These are phyloP conservation scores for Chrysoporthe deuterocubensis DNA, from an alignment of 2,329 filamentous ascomycete species.

Conservation along the genomic window DNA sequence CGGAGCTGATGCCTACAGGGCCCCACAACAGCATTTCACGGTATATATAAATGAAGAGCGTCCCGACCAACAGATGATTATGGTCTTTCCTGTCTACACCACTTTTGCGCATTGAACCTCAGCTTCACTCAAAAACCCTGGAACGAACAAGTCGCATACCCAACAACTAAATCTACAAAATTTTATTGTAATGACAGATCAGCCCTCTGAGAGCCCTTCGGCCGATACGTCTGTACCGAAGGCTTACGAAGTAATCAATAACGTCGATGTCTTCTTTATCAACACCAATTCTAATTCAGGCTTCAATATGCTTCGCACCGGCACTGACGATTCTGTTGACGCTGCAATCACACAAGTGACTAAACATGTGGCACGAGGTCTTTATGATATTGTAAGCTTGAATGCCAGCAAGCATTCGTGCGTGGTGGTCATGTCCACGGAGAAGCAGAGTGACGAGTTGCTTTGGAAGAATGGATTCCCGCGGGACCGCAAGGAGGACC, in stretches of 20 bases:
- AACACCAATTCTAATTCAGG: neutral
- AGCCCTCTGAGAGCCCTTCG: neutral
- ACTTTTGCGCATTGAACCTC: no score
- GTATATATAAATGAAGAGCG: no score
- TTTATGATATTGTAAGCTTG: slow-evolving; percentile 24
- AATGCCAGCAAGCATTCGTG: slow-evolving; percentile 18
- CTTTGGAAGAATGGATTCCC: slow-evolving; percentile 10
- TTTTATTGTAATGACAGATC: neutral
- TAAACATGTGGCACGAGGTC: slow-evolving; percentile 23
- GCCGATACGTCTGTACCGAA: neutral
- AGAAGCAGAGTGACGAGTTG: neutral
- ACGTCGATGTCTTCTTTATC: neutral
- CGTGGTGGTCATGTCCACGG: slow-evolving; percentile 17
- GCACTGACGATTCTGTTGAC: slow-evolving; percentile 14
- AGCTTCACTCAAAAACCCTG: no score
- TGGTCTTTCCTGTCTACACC: no score
- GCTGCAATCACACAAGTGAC: slow-evolving; percentile 15
- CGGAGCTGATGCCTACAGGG: no score
- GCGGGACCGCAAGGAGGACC: neutral
- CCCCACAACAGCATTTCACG: no score
- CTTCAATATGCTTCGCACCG: neutral
- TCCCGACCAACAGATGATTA: no score
- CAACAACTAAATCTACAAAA: neutral
- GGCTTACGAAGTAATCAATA: neutral
- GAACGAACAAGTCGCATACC: no score